phyloP scores from a whole-genome alignment of 805 yeast genomes.

The Helenozyma baotianmanensis region DNA sequence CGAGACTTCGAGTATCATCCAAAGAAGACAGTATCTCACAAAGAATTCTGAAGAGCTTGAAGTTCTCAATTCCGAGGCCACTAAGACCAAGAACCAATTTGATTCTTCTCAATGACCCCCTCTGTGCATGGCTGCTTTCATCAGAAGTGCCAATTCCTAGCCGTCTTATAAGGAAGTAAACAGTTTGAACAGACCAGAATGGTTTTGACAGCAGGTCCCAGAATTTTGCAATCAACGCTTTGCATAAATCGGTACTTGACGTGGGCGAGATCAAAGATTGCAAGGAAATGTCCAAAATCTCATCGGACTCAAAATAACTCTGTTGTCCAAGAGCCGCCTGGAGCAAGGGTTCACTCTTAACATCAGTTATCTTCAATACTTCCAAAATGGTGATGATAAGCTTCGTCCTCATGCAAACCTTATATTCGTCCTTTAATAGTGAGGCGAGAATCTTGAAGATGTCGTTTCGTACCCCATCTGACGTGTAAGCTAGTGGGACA shows the following conservation, averaged over 20 bases:
- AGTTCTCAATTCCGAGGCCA: conserved; percentile 8
- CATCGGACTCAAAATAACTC: neutral
- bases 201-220: conserved; percentile 3
- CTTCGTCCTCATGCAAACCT: conserved; percentile 19
- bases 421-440: conserved; percentile 17
- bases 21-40: too few relatives aligned
- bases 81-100: conserved; percentile 32
- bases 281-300: neutral
- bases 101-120: conserved; percentile 29
- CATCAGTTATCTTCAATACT: conserved; percentile 37
- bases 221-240: conserved; percentile 21
- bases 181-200: conserved; percentile 32
- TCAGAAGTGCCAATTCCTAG: conserved; percentile 3
- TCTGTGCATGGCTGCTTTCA: too few relatives aligned
- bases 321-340: conserved; percentile 1
- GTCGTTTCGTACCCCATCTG: conserved; percentile 32
- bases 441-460: conserved; percentile 18
- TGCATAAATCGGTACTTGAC: conserved; percentile 24
- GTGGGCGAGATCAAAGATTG: conserved; percentile 17
- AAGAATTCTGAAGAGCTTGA: conserved; percentile 17
- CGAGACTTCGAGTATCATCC: too few relatives aligned
- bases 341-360: conserved; percentile 22
- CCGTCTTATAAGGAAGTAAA: conserved; percentile 37
- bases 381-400: conserved; percentile 31
- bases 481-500: conserved; percentile 42